Conservation (phyloP, 2,329 filamentous ascomycete species). For the Apiospora kogelbergensis region DNA sequence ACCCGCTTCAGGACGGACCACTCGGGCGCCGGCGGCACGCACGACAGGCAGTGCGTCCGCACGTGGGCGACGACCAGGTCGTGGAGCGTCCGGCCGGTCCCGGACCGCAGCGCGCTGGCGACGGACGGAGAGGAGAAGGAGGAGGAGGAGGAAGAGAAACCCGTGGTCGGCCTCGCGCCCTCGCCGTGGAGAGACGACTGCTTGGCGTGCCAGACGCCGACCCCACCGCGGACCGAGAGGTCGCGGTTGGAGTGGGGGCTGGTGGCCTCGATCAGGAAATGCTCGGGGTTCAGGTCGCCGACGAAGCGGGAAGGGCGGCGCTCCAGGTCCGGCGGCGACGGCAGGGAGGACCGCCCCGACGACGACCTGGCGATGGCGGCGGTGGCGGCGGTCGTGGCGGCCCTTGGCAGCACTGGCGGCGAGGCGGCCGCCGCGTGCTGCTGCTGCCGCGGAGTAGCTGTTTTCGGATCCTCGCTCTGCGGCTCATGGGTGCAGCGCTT, state of each 20-base stretch:
- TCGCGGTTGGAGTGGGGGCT: slow-evolving; percentile 36
- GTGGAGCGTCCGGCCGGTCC: slow-evolving; percentile 18
- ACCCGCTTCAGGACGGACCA: slow-evolving; percentile 45
- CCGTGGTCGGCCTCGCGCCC: neutral
- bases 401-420: neutral
- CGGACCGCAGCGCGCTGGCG: neutral
- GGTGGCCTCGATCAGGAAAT: slow-evolving; percentile 58
- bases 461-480: neutral
- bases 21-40: slow-evolving; percentile 47
- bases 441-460: slow-evolving; percentile 6
- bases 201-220: slow-evolving; percentile 55
- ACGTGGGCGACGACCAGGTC: slow-evolving; percentile 40
- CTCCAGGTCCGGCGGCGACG: neutral
- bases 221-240: slow-evolving; percentile 48
- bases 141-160: neutral
- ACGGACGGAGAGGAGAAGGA: neutral
- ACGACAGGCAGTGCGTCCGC: slow-evolving; percentile 45
- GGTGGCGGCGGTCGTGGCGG: neutral
- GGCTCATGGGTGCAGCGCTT: slow-evolving; percentile 17
- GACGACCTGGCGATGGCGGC: neutral
- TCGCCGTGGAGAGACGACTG: neutral
- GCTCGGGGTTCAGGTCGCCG: slow-evolving; percentile 60
- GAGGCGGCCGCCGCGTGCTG: slow-evolving; percentile 5
- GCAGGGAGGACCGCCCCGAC: neutral
- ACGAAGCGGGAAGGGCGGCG: slow-evolving; percentile 44